Base-by-base conservation (phyloP, 345 rosid genomes). In the Rhizophora mangle region DNA sequence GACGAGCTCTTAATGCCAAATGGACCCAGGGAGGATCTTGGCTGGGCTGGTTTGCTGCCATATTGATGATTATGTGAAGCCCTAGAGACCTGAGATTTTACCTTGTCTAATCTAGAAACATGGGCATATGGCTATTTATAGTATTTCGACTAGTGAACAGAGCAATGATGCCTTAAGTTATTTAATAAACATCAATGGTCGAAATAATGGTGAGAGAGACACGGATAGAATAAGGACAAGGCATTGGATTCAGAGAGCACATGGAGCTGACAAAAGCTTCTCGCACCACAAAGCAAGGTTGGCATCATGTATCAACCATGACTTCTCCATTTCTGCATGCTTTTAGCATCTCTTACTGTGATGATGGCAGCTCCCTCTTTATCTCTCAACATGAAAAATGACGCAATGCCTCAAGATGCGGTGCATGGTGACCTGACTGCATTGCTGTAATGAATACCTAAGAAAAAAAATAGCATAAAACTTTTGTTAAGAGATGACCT, bases 241-340 rank as follows among this genome's bases (percentile, higher is more conserved):
- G 24, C 24, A 24, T 24, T 24, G 24, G 24, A 24, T 24, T 24
- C 24, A 24, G 24, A 24, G 24, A 24, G 24, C 24, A 24, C 24
- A 24, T 24, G 1, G 24, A 24, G 24, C 24, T 24, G 24, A 24
- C 24, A 24, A 24, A 24, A 24, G 24, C 24, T 24, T 24, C 24
- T 34, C 53, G 26, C 57, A 53, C 22, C 65, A 68, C 59, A 9
- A 70, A 47, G 65, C 36, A 82, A 74, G 85, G 70, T 72, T 75
- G 84, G 85, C 71, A 78, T 80, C 79, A 49, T 60, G 47, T 52
- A 34, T 34, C 37, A 34, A 3, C 34, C 34, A 34, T 6, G 37
- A 34, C 37, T 34, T 34, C 6, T 24, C 37, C 24, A 24, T 24
- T 24, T 4, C 57, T 53, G 22, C 20, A 53, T 6, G 20, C 20